phyloP scores from a whole-genome alignment of 2,329 filamentous ascomycete species.

The Alternaria rosae region DNA sequence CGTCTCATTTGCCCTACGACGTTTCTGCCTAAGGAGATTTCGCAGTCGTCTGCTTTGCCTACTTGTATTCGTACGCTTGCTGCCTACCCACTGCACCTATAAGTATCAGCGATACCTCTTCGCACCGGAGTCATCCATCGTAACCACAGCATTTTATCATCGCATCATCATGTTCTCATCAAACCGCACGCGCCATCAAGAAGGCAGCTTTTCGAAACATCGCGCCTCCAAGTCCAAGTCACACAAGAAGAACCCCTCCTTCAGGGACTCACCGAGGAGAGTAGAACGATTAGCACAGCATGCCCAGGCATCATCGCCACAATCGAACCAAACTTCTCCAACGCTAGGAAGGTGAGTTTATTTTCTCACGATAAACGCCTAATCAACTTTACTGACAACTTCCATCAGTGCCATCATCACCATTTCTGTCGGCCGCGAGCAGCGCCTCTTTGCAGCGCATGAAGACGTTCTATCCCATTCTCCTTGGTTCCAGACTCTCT shows the following conservation, averaged over 20 bases:
- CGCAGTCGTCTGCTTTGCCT: slow-evolving; percentile 31
- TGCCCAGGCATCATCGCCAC: slow-evolving; percentile 42
- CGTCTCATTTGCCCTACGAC: slow-evolving; percentile 30
- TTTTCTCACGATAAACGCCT: not conserved
- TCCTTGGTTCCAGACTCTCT: slow-evolving; percentile 76
- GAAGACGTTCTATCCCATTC: slow-evolving; percentile 82
- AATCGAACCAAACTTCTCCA: slow-evolving; percentile 47
- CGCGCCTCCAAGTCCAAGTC: slow-evolving; percentile 50
- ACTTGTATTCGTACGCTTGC: slow-evolving; percentile 33
- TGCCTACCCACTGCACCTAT: slow-evolving; percentile 41
- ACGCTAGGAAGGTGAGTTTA: slow-evolving; percentile 46
- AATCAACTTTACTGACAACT: slow-evolving; percentile 24
- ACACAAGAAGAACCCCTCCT: slow-evolving; percentile 48
- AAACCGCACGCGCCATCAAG: slow-evolving; percentile 39
- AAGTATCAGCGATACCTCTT: slow-evolving; percentile 37
- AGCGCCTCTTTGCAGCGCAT: slow-evolving; percentile 89
- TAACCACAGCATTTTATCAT: slow-evolving; percentile 4
- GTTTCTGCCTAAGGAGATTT: slow-evolving; percentile 44
- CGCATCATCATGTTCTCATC: slow-evolving; percentile 47
- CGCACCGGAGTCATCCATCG: slow-evolving; percentile 11
- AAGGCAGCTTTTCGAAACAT: slow-evolving; percentile 50
- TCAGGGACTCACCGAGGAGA: slow-evolving; percentile 45
- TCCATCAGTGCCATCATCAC: slow-evolving; percentile 70
- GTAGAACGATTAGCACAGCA: slow-evolving; percentile 47
- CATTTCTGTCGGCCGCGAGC: slow-evolving; percentile 78